These are phyloP conservation scores for Exophiala sideris DNA, from an alignment of 2,329 filamentous ascomycete species.

Conservation along the genomic window DNA sequence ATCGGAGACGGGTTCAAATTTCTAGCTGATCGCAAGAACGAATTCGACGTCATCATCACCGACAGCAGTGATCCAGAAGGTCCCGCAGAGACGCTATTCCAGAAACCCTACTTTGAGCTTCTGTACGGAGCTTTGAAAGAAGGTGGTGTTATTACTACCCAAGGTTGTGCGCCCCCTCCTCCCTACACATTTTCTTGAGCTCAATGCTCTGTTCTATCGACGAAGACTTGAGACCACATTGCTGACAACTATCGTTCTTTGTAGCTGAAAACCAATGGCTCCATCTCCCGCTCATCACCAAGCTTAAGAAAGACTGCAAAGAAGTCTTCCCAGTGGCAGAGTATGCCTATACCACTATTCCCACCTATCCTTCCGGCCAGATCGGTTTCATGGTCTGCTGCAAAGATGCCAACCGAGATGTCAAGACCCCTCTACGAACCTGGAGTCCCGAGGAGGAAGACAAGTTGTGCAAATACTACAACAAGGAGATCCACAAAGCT, in stretches of 20 bases:
- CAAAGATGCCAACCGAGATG: conserved; percentile 83
- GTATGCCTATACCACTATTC: conserved; percentile 98
- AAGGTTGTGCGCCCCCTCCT: conserved; percentile 96
- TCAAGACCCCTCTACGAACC: conserved; percentile 77
- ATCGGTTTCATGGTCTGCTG: conserved; percentile 99
- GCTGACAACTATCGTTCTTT: conserved; percentile 21
- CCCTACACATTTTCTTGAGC: conserved; percentile 14
- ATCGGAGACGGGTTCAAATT: conserved; percentile 99
- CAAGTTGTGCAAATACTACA: conserved; percentile 94
- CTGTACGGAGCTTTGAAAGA: conserved; percentile 84
- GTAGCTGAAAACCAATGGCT: conserved; percentile 99
- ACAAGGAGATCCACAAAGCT: conserved; percentile 91
- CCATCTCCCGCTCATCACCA: conserved; percentile 85
- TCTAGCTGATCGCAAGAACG: conserved; percentile 91
- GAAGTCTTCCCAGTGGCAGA: conserved; percentile 96
- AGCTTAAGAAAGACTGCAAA: conserved; percentile 95
- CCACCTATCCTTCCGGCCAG: conserved; percentile 97
- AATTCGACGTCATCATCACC: conserved; percentile 99
- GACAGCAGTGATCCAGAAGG: conserved; percentile 97
- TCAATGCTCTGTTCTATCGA: conserved; percentile 4
- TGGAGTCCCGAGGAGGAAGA: conserved; percentile 88
- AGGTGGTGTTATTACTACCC: conserved; percentile 97
- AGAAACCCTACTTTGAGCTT: conserved; percentile 98
- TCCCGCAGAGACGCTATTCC: conserved; percentile 91
- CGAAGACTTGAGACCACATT: background rate